These are phyloP conservation scores for Sporisorium exsertum DNA, from an alignment of 1,284 basidiomycete genomes.

Conservation along the genomic window DNA sequence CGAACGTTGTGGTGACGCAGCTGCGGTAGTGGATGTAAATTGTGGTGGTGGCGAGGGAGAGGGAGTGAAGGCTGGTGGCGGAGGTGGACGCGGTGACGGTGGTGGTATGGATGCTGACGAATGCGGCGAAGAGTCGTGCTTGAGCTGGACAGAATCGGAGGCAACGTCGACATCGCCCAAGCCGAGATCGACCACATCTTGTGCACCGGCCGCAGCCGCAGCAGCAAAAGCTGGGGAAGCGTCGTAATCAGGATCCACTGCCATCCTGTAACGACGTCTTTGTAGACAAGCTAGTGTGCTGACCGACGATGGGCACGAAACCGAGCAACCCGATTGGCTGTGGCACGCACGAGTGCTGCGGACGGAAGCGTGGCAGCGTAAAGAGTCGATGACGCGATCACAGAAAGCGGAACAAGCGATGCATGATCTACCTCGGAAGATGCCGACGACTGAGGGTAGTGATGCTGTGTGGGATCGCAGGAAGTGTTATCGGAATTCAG, in stretches of 20 bases:
- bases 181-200: not conserved
- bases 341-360: not conserved
- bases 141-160: not conserved
- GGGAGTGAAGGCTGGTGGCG: conserved; percentile 45
- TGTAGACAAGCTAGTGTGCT: not conserved
- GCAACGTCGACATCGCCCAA: not conserved
- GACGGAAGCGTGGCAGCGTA: not conserved
- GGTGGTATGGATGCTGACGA: conserved; percentile 32
- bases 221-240: not conserved
- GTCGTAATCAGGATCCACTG: not conserved
- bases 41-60: conserved; percentile 42
- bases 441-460: not conserved
- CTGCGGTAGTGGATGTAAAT: not conserved
- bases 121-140: conserved; percentile 12
- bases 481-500: not conserved
- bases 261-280: conserved; percentile 2
- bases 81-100: conserved; percentile 29
- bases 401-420: conserved; percentile 3
- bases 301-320: not conserved
- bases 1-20: conserved; percentile 1
- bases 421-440: conserved; percentile 8
- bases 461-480: not conserved
- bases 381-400: conserved; percentile 4
- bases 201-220: not conserved
- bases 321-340: not conserved